Conservation (phyloP, 2,329 filamentous ascomycete genomes). For the Akanthomyces dipterigenus region DNA sequence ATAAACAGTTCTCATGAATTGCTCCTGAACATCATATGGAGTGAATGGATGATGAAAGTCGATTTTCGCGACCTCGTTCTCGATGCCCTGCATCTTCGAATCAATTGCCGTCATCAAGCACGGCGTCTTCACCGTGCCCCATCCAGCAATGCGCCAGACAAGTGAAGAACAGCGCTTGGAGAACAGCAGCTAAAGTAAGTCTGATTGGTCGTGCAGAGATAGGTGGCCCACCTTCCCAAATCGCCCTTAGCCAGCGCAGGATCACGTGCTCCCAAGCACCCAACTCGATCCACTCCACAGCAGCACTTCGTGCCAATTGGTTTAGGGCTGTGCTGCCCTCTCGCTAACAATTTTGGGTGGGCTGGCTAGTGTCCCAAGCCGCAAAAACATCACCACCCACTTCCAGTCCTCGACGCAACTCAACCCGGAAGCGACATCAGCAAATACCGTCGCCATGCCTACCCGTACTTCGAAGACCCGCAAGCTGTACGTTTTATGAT, state of each 20-base stretch:
- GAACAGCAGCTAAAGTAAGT: not conserved
- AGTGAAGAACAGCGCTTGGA: not conserved
- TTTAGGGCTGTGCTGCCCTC: constrained; percentile 38
- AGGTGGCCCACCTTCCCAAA: not conserved
- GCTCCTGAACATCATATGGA: constrained; percentile 78
- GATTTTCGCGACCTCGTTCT: constrained; percentile 24
- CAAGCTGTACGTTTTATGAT: constrained; percentile 56
- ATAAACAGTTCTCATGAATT: constrained; percentile 84
- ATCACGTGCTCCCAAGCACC: constrained; percentile 25
- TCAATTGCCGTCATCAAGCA: constrained; percentile 16
- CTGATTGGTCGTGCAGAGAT: not conserved
- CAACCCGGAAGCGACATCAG: constrained; percentile 38
- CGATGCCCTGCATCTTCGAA: constrained; percentile 15
- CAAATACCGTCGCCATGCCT: constrained; percentile 55
- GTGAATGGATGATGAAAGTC: constrained; percentile 83
- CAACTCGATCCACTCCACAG: not conserved
- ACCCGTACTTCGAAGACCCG: constrained; percentile 69
- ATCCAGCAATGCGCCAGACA: not conserved
- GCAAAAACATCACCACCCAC: constrained; percentile 34
- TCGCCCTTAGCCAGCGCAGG: constrained; percentile 3
- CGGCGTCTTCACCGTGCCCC: not conserved
- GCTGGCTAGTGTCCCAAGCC: constrained; percentile 23
- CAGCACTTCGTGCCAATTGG: constrained; percentile 11
- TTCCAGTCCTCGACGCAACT: constrained; percentile 26
- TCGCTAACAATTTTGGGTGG: constrained; percentile 30